Evolutionary conservation across 31 red algal genomes (phyloP).

Genomic region (Bonnemaisonia californica): DNA sequence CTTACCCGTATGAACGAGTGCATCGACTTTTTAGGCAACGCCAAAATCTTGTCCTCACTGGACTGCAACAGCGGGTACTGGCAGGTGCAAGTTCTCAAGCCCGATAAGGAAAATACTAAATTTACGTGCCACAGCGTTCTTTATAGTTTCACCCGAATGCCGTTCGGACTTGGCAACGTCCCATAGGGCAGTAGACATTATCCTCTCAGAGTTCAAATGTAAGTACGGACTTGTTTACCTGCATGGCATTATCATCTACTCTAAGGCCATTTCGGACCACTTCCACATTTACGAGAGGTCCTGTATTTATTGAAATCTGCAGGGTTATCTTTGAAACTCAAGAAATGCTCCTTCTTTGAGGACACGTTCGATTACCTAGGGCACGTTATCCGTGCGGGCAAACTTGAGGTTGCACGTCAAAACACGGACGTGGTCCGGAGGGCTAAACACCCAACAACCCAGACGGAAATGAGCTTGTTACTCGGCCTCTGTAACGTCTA

Average conservation of each 20-base stretch:
- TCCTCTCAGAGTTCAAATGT: constrained; percentile 11
- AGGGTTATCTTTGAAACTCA: constrained; percentile 21
- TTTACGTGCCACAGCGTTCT: too few relatives aligned
- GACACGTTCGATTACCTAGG: constrained; percentile 23
- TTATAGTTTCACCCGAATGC: too few relatives aligned
- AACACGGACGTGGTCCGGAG: not conserved
- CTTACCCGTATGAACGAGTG: constrained; percentile 19
- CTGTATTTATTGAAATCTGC: not conserved
- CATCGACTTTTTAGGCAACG: not conserved
- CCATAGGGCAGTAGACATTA: constrained; percentile 22
- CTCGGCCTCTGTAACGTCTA: constrained; percentile 17
- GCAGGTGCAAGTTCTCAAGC: constrained; percentile 1
- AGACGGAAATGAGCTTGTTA: not conserved
- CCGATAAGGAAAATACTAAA: not conserved
- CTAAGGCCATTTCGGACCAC: constrained; percentile 20
- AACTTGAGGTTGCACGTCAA: not conserved
- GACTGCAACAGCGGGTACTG: constrained; percentile 16
- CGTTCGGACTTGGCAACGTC: constrained; percentile 29
- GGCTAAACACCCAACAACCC: not conserved
- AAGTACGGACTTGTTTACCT: constrained; percentile 5
- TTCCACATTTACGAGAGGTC: not conserved
- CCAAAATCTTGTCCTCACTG: not conserved
- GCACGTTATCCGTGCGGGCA: not conserved
- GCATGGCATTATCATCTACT: constrained; percentile 25
- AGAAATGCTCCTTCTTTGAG: constrained; percentile 33